Evolutionary conservation across 2,329 filamentous ascomycete genomes (phyloP), one percentile per base, ranked within the genome.

Genomic region (Penicillium sp.): DNA sequence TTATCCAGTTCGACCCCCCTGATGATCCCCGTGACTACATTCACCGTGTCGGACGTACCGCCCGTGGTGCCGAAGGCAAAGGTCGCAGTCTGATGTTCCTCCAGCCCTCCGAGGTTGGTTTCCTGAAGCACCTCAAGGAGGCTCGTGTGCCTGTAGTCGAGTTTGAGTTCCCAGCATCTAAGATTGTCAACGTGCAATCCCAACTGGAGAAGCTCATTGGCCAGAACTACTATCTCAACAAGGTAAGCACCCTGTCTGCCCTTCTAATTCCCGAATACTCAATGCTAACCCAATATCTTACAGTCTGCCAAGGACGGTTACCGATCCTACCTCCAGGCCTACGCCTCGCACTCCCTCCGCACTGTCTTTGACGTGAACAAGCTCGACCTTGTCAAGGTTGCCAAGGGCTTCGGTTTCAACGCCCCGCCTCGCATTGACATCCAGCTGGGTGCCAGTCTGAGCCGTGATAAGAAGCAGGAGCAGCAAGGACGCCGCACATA

Each of bases 141-240:
- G 92, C 92, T 13, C 86, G 91, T 57, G 92, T 99, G 1, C 94
- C 94, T 2, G 87, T 99, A 6, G 90, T 96, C 27, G 94, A 99
- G 75, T 97, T 96, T 68, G 93, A 97, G 69, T 94, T 99, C 70
- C 93, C 93, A 1, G 81, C 86, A 53, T 92, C 90, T 78, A 96
- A 96, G 81, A 90, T 99, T 61, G 81, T 93, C 67, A 94, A 95
- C 68, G 87, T 96, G 63, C 88, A 95, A 78, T 86, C 89, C 66
- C 92, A 97, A 75, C 84, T 97, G 9, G 93, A 97, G 81, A 94
- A 93, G 77, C 83, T 97, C 62, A 95, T 99, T 66, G 85, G 85
- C 29, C 89, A 94, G 73, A 97, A 99, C 76, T 97, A 97, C 79
- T 97, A 97, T 74, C 83, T 99, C 54, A 94, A 97, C 79, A 94